Base-by-base conservation (phyloP, 352 stramenopile genomes). In the Phytophthora pini region DNA sequence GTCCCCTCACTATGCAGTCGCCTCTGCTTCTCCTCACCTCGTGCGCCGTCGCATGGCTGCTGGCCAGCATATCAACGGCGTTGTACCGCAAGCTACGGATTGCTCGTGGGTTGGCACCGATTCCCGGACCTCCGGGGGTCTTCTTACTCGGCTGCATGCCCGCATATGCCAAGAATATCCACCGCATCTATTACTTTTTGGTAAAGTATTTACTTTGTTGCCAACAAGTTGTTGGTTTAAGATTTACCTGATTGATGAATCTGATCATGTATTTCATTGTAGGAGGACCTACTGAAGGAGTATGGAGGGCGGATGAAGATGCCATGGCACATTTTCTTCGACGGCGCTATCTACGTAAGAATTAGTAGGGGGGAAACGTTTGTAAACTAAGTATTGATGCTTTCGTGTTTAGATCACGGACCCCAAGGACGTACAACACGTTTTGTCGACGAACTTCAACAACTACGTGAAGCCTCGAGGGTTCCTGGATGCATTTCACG, bases 401-500 rank as follows among this genome's bases (percentile, higher is more conserved):
- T 15, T 46, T 46, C 38, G 7, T n/a, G 24, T 59, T 11, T 40
- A 82, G 70, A 79, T 89, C 48, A 81, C 76, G 4, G 70, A 83
- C 32, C 81, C 84, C 8, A 71, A 72, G 15, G 78, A 92, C 56
- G 77, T 92, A 10, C 70, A 90, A 53, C 80, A 92, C 67, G 72
- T 92, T n/a, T 54, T 90, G 20, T 61, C 77, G 11, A 88, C 78
- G 3, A 88, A 90, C n/a, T 80, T 89, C 39, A 61, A 65, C 60
- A 92, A 92, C 58, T 92, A 90, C 66, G 65, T 90, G 61, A 90
- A 92, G 63, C 80, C 84, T 3, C 70, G 87, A 53, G 77, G 76
- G 3, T 88, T 92, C 41, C 66, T 90, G 31, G 80, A 89, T 43
- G 80, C 80, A 9, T 90, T 88, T 56, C 62, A 76, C 1, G 82